Evolutionary conservation across 768 basidiomycete genomes (phyloP).

Genomic region (Termitomyces sp.): DNA sequence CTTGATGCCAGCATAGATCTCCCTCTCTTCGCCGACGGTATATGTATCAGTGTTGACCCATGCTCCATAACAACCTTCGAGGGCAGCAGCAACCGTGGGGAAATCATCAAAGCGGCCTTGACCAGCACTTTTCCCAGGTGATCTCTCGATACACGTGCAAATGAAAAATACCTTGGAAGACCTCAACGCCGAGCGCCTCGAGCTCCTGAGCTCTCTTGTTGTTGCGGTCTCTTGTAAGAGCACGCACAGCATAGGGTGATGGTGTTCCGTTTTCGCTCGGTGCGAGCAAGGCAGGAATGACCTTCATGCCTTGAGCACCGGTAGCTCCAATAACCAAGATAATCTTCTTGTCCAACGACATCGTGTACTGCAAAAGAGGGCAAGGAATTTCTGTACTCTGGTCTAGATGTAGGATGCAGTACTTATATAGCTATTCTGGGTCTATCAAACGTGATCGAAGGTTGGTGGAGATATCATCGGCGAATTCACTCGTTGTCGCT

Average conservation of each 20-base stretch:
- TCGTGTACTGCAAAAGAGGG: not conserved
- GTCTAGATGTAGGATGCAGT: not conserved
- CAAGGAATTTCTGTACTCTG: constrained; percentile 2
- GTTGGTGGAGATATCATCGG: not conserved
- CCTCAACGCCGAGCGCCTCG: constrained; percentile 30
- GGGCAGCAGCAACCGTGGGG: constrained; percentile 21
- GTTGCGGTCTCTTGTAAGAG: constrained; percentile 31
- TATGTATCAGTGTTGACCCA: constrained; percentile 37
- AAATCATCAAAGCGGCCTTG: constrained; percentile 30
- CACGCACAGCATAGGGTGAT: constrained; percentile 37
- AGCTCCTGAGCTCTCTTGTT: constrained; percentile 30
- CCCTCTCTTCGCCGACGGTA: constrained; percentile 35
- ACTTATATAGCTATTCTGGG: constrained; percentile 1
- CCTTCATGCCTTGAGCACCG: constrained; percentile 38
- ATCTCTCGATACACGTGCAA: not conserved
- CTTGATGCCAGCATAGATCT: constrained; percentile 33
- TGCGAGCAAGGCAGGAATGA: constrained; percentile 32
- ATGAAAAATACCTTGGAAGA: constrained; percentile 28
- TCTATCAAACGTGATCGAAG: constrained; percentile 1
- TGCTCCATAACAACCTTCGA: constrained; percentile 34
- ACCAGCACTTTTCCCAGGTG: not conserved
- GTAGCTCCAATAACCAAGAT: constrained; percentile 43
- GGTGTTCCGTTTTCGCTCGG: constrained; percentile 29
- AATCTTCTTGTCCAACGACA: constrained; percentile 23
- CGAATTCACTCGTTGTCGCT: constrained; percentile 9